Percentiles rank a stretch among this genome's conserved stretches.
Evolutionary conservation across 805 yeast genomes (phyloP).

Genomic region (Cyberlindnera mycetangii): DNA sequence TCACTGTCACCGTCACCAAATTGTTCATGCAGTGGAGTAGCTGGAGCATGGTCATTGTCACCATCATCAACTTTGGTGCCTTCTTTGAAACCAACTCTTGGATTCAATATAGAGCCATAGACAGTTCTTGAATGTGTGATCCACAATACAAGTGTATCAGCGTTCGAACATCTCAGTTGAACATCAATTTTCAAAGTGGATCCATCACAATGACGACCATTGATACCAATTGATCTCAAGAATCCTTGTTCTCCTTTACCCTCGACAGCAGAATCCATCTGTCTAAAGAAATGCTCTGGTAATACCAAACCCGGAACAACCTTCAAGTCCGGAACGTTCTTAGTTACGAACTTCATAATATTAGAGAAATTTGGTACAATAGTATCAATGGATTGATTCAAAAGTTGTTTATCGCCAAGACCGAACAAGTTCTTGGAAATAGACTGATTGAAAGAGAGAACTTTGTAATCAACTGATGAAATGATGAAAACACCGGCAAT

Average conservation of each 20-base stretch:
- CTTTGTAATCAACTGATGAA: constrained; percentile 39
- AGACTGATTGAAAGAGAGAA: constrained; percentile 76
- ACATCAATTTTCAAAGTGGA: constrained; percentile 63
- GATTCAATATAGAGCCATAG: constrained; percentile 19
- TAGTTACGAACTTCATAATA: constrained; percentile 30
- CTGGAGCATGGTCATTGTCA: neutral
- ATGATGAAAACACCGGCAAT: constrained; percentile 83
- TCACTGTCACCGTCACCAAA: constrained; percentile 31
- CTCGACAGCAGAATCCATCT: constrained; percentile 38
- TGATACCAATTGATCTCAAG: constrained; percentile 64
- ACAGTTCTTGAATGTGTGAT: constrained; percentile 70
- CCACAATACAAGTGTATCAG: constrained; percentile 70
- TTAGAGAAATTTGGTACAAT: constrained; percentile 63
- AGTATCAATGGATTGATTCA: constrained; percentile 47
- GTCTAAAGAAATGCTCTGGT: constrained; percentile 89
- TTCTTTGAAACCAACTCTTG: constrained; percentile 19
- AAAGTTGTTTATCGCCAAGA: constrained; percentile 41
- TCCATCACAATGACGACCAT: constrained; percentile 72
- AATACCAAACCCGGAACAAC: constrained; percentile 68
- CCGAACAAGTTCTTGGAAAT: constrained; percentile 81
- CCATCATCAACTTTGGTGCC: constrained; percentile 9
- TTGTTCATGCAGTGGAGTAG: neutral
- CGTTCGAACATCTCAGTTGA: constrained; percentile 69
- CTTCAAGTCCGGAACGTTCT: constrained; percentile 38
- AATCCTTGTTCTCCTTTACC: constrained; percentile 44